Base-by-base conservation (phyloP, 805 yeast genomes). In the Ogataea haglerorum region DNA sequence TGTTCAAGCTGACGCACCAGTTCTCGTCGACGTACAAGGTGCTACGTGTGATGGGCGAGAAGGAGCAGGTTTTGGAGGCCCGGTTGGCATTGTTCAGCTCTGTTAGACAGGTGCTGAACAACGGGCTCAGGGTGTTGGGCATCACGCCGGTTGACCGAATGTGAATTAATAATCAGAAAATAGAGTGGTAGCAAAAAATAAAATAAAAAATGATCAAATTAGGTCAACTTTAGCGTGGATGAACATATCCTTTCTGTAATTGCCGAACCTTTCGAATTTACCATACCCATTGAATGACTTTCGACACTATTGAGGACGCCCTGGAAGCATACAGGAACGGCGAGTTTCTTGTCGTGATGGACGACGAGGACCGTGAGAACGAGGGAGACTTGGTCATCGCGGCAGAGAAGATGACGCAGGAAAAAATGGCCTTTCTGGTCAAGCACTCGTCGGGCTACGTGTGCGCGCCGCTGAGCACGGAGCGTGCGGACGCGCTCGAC, bases 111-210 rank as follows among this genome's bases (percentile, higher is more conserved):
- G 95, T 88, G 10, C 72, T 93, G 53, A 72, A 72, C 68, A 90
- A 89, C 59, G 99, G 97, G 71, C 81, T 93, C 89, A 70, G 71
- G 33, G 70, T 93, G 58, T 71, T 93, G 58, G 96, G 97, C 42
- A 75, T 93, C 61, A 89, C 97, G 32, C 98, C 99, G n/a, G 98
- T 93, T 47, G 96, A 91, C 57, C 83, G 98, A 78, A 91, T 91
- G 98, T 91, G 73, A 27, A 7, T 21, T 37, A 37, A 21, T 37
- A 30, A 37, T 34, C 31, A 15, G 31, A 29, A 10, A 24, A 24
- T 24, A 24, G 27, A 24, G 2, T n/a, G 27, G 27, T 24, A 24
- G 27, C 27, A 24, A 24, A 24, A 12, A 12, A 5, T 6, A 12
- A 24, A 24, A 24, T 12, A 24, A 12, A 24, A 10, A 24, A 24